Percentiles rank a stretch among this genome's conserved stretches.
These are phyloP conservation scores for Strigomonas galati DNA, from an alignment of 208 protist genomes.

Conservation along the genomic window DNA sequence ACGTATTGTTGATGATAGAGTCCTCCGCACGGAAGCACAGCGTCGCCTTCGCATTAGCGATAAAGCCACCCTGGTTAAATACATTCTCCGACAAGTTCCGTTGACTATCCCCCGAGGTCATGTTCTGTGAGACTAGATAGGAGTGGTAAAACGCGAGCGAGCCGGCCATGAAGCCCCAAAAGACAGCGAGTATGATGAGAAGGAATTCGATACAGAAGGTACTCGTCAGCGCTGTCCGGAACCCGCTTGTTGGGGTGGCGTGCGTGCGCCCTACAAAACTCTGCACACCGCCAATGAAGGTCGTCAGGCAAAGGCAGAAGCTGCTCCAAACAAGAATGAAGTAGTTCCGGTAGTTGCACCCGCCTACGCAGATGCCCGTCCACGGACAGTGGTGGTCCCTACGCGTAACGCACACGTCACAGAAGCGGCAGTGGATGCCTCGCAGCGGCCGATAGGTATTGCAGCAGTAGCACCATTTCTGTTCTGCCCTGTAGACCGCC, in stretches of 20 bases:
- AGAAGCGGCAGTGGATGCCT: constrained; percentile 84
- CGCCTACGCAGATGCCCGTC: constrained; percentile 87
- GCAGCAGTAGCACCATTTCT: constrained; percentile 86
- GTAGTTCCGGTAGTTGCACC: constrained; percentile 82
- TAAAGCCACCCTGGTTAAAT: constrained; percentile 51
- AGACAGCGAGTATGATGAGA: constrained; percentile 44
- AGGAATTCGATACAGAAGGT: constrained; percentile 70
- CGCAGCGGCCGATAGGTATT: constrained; percentile 74
- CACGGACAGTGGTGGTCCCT: constrained; percentile 94
- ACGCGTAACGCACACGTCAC: constrained; percentile 78
- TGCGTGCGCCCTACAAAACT: constrained; percentile 36
- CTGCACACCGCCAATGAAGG: constrained; percentile 42
- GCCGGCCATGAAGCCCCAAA: constrained; percentile 36
- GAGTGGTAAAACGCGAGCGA: constrained; percentile 58
- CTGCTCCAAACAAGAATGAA: constrained; percentile 61
- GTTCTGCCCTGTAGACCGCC: constrained; percentile 28
- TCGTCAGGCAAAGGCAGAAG: constrained; percentile 32
- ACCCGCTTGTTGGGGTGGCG: background rate
- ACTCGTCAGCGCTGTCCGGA: constrained; percentile 33
- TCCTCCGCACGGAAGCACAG: constrained; percentile 19
- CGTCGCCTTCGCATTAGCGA: constrained; percentile 37
- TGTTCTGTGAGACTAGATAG: constrained; percentile 63
- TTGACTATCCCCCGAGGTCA: constrained; percentile 50
- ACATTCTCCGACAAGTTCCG: constrained; percentile 35
- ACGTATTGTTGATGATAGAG: background rate